A percentile compares a stretch with the other conserved stretches of the same genome.
These are phyloP conservation scores for Chenopodium berlandieri DNA, from an alignment of 148 eudicot genomes.

Conservation along the genomic window DNA sequence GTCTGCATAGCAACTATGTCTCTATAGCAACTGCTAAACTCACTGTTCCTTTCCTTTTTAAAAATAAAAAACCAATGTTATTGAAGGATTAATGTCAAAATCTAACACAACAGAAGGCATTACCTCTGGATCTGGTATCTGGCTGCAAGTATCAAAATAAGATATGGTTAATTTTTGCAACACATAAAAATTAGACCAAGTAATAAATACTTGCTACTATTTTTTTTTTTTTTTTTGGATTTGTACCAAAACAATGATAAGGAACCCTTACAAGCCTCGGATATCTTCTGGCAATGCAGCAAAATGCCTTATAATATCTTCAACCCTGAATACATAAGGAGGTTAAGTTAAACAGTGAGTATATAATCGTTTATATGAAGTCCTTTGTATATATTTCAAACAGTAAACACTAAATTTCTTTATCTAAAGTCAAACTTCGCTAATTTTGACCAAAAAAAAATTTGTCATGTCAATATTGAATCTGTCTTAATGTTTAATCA, in stretches of 20 bases:
- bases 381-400: no score
- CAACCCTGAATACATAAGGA: constrained; percentile 22
- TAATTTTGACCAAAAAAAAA: no score
- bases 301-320: constrained; percentile 28
- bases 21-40: neutral
- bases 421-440: no score
- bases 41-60: neutral
- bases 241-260: neutral
- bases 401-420: no score
- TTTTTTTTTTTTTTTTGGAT: neutral
- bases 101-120: neutral
- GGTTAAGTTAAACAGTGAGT: no score
- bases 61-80: no score
- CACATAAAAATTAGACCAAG: neutral
- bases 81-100: neutral
- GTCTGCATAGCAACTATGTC: no score
- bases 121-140: constrained; percentile 29
- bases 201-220: neutral
- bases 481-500: no score
- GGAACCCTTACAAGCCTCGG: constrained; percentile 24
- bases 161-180: constrained; percentile 3
- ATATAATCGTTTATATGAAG: no score
- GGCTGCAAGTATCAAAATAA: constrained; percentile 19
- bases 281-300: constrained; percentile 14
- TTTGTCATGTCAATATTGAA: neutral